Base-by-base conservation (phyloP, 2,329 filamentous ascomycete genomes). In the Verticillium albo-atrum region DNA sequence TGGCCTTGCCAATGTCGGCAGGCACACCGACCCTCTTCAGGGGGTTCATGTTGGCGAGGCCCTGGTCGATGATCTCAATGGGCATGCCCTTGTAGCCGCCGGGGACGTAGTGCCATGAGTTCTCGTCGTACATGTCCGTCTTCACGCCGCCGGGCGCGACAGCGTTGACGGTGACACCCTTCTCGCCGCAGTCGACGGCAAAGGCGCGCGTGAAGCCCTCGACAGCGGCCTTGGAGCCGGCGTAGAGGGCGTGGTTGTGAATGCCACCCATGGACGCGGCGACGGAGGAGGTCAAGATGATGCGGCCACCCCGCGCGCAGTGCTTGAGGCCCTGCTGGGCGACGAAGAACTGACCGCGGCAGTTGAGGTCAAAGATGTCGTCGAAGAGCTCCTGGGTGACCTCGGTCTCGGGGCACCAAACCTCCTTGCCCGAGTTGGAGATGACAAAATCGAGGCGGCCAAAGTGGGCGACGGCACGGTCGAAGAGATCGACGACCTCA, bases 111-210 rank as follows among this genome's bases (percentile, higher is more conserved):
- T 85, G 82, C 84, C 85, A 88, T 26, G 85, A 81, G 72, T 89
- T 89, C 73, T 85, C 81, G 62, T 87, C 81, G 77, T 89, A 92
- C 89, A 92, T 92, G 72, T 92, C 89, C 51, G 81, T 87, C 81
- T 90, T 89, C 77, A 90, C 87, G 52, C 88, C 88, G 59, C 88
- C 88, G 2, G 88, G 88, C 2, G 88, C 88, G 54, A 90, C 86
- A 64, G 86, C 87, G 67, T 91, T 91, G 74, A 89, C 87, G 0
- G 88, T 90, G 69, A 90, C 86, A 56, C 85, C 82, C 67, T 83
- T 82, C 67, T 79, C 80, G 60, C 88, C 88, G 71, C 88, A 89
- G 74, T 91, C 88, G 57, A 87, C 88, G 7, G 88, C 84, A 68
- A 91, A 89, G 27, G 83, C 82, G 74, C 89, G 88, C 68, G 88